Base-by-base conservation (phyloP, 164 flowering plant genomes). In the Cinnamomum chago region DNA sequence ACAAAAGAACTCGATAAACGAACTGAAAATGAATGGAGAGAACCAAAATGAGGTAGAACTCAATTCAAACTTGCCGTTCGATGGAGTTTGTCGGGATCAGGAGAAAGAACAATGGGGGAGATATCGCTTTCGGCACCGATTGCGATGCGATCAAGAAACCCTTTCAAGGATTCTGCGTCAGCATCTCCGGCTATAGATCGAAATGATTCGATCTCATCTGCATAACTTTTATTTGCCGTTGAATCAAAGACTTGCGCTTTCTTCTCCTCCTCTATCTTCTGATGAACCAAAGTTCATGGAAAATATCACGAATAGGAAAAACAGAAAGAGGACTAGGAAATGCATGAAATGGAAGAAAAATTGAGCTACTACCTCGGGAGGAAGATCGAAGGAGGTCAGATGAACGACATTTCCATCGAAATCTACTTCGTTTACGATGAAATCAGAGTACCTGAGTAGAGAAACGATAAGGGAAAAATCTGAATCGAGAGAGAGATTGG, bases 401-500 rank as follows among this genome's bases (percentile, higher is more conserved):
- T 85, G 96, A 77, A 88, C 95, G 73, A 93, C 92, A 73, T 91
- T 90, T 50, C 97, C 97, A 74, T 92, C 94, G n/a, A 64, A 75
- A 83, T 87, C 98, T 17, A 95, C 97, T 84, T 93, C 99, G 76
- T 95, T 92, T 1, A 95, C 99, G 17, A 95, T 93, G 73, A 93
- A 95, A 86, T 95, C 99, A 20, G 97, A 80, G 75, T 95, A 93
- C 85, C 97, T 92, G 69, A 52, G 47, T 51, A 20, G 13, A 25
- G 22, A 24, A 6, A 24, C 68, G 23, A 72, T 6, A 47, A 28
- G 20, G 35, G 47, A 30, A 22, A 23, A 55, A 15, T 55, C n/a
- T 14, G 60, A 20, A 24, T 13, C 14, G 47, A 28, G 5, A 23
- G 40, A 24, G 52, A 22, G 72, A 23, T 27, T 3, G 17, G 15